phyloP scores from a whole-genome alignment of 2,329 filamentous ascomycete genomes.

The Aureobasidium vineae region DNA sequence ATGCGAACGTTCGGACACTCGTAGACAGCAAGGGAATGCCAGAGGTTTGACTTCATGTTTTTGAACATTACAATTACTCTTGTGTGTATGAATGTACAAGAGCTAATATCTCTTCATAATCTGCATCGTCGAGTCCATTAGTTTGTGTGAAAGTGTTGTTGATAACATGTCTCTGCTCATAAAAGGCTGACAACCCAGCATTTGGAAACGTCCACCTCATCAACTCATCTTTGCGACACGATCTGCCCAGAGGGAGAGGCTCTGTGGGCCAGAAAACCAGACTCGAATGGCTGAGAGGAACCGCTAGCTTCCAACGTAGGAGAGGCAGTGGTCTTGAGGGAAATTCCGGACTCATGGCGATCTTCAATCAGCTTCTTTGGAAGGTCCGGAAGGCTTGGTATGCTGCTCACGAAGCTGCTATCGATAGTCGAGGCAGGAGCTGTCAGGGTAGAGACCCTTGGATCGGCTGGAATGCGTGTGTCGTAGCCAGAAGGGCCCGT shows the following conservation, averaged over 20 bases:
- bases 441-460: conserved; percentile 14
- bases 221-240: not conserved
- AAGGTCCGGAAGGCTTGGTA: conserved; percentile 13
- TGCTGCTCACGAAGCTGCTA: conserved; percentile 10
- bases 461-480: conserved; percentile 4
- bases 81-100: conserved; percentile 11
- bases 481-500: conserved; percentile 13
- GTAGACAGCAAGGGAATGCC: no score
- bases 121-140: not conserved
- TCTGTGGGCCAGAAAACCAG: conserved; percentile 2
- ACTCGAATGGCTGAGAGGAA: not conserved
- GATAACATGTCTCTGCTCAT: not conserved
- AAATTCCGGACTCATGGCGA: not conserved
- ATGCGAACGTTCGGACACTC: no score
- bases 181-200: not conserved
- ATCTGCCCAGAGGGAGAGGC: not conserved
- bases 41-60: not conserved
- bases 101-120: conserved; percentile 16
- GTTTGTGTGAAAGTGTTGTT: not conserved
- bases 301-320: not conserved
- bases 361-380: not conserved
- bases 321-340: not conserved
- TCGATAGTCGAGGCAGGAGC: conserved; percentile 10
- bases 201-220: not conserved
- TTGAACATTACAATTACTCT: not conserved